Base-by-base conservation (phyloP, 176 grass and related monocot genomes). In the Oryza nivara region DNA sequence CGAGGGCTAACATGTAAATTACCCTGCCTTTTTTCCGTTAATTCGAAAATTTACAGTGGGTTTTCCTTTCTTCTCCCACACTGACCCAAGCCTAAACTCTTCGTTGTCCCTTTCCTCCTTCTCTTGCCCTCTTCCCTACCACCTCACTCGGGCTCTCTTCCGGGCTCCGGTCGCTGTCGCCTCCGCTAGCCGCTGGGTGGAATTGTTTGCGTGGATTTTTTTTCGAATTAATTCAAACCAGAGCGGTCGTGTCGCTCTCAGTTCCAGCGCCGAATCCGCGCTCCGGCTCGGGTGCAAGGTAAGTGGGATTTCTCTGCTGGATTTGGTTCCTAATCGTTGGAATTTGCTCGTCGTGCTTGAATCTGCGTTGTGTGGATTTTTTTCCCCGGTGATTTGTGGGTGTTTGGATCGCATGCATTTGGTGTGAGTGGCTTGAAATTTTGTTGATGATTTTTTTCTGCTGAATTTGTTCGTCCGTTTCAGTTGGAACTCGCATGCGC, bases 401-500 rank as follows among this genome's bases (percentile, higher is more conserved):
- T 66, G 68, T 13, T 7, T 1, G 30, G 38, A 73, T 83, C 68
- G 47, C 56, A 54, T 23, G 81, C 89, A 91, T 87, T 90, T 78
- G 60, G 58, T 56, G 73, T 72, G 67, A 1, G 3, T 30, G 56
- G 13, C 36, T 47, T 19, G 40, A 72, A 30, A 3, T 80, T 80
- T 84, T 65, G 60, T 69, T 92, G 44, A 49, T 58, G 30, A 32
- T 80, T 82, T 63, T 1, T 61, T 58, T 19, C 71, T 67, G 77
- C 41, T 75, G 11, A 60, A 60, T 86, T 90, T 22, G 47, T 83
- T 89, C 46, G 48, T 38, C 63, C 7, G 84, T 86, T 88, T 82
- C 78, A 84, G 86, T 72, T 44, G 34, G 36, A 34, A 82, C 26
- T 79, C 65, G 88, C 76, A 88, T 85, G 85, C 71, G 76, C 73